These are phyloP conservation scores for Pyracantha coccinea DNA, from an alignment of 331 rosid species.

Conservation along the genomic window DNA sequence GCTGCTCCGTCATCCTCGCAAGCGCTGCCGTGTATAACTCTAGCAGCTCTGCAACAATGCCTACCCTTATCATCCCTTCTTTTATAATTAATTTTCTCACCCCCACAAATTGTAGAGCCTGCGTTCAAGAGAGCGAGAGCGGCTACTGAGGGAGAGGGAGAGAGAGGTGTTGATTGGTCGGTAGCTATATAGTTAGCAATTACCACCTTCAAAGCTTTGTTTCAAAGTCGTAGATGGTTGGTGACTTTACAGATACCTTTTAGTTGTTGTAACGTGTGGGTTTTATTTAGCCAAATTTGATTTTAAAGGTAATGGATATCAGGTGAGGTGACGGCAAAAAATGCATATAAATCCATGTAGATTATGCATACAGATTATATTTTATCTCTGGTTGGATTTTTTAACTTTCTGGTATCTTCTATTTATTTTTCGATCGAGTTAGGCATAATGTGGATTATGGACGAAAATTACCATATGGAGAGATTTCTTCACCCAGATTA, in stretches of 20 bases:
- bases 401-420: background rate
- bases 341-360: too few species aligned
- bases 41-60: conserved; percentile 43
- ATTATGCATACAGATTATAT: too few species aligned
- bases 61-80: conserved; percentile 55
- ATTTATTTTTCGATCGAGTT: background rate
- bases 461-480: background rate
- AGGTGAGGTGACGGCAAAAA: background rate
- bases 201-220: background rate
- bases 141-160: background rate
- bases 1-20: conserved; percentile 30
- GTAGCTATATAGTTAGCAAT: background rate
- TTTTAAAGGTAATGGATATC: too few species aligned
- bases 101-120: background rate
- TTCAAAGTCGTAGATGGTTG: background rate
- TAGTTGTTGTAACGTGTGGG: conserved; percentile 5
- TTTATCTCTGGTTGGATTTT: background rate
- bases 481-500: too few species aligned
- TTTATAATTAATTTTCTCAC: background rate
- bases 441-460: background rate
- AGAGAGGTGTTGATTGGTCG: background rate
- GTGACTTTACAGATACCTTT: background rate
- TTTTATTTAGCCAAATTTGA: background rate
- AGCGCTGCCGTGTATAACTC: conserved; percentile 37
- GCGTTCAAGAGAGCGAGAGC: too few species aligned